Evolutionary conservation across 2,329 filamentous ascomycete species (phyloP), one percentile per base, ranked within the genome.

Genomic region (Colletotrichum melonis): DNA sequence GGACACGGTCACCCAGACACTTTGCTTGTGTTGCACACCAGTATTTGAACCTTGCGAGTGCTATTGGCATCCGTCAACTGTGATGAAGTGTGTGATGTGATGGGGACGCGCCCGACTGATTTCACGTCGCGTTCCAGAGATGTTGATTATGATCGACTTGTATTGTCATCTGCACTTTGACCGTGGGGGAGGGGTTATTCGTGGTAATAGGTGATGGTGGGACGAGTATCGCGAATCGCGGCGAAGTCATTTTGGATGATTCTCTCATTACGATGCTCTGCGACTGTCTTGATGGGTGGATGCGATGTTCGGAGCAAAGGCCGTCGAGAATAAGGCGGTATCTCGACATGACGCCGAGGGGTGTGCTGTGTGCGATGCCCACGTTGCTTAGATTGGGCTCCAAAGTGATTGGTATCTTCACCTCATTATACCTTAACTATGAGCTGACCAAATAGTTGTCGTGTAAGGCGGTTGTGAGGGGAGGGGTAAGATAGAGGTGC

Each of bases 181-280:
- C n/a, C 26, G 67, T 69, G 19, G 28, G 28, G 62, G 49, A 32
- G 32, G 14, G 19, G 19, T 49, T 22, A 22, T 22, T 59, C 24
- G 30, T n/a, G 28, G 38, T 7, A 7, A 24, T n/a, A 16, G 2
- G 54, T 14, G 54, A 22, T 42, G 32, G 35, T 32, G 54, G 35
- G 49, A 28, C 56, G 58, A 42, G 26, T 16, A 19, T 64, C 38
- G 54, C 70, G 55, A 73, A 73, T 60, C 55, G 54, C 70, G 59
- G 66, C 59, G 32, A 63, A 24, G 54, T 42, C 59, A 64, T 65
- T 60, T 30, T 22, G 19, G 5, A 22, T 55, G 26, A 63, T 22
- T 22, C 66, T 14, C 28, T 26, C 16, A 42, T 63, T 63, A 42
- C 24, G 59, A 63, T 32, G 49, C 28, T n/a, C 0, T 49, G n/a